Percentiles rank a stretch among this genome's conserved stretches.
phyloP scores from a whole-genome alignment of 805 yeast species.

The Zygosaccharomyces gambellarensis region DNA sequence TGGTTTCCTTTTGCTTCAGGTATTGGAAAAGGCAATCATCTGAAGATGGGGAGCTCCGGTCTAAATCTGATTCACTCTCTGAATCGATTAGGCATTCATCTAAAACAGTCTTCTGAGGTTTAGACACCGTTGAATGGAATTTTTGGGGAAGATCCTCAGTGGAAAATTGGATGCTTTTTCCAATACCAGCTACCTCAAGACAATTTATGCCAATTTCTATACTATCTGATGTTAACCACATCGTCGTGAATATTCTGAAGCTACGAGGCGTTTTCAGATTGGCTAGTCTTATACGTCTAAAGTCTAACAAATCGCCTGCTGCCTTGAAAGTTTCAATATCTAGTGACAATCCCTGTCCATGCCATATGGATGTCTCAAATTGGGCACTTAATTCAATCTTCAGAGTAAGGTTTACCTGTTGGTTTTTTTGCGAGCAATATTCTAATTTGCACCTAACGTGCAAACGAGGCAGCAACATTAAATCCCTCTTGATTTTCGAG shows the following conservation, averaged over 20 bases:
- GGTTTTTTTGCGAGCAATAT: constrained; percentile 8
- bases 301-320: constrained; percentile 41
- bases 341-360: constrained; percentile 31
- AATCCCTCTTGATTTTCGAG: constrained; percentile 34
- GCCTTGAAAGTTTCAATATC: constrained; percentile 31
- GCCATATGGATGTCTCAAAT: constrained; percentile 30
- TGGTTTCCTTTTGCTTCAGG: constrained; percentile 5
- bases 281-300: constrained; percentile 36
- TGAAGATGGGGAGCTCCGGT: constrained; percentile 15
- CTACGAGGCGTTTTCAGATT: constrained; percentile 26
- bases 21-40: constrained; percentile 32
- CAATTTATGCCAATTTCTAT: constrained; percentile 34
- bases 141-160: constrained; percentile 8
- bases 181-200: constrained; percentile 39
- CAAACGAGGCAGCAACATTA: constrained; percentile 38
- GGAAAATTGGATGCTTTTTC: constrained; percentile 9
- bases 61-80: constrained; percentile 11
- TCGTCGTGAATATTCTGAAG: constrained; percentile 26
- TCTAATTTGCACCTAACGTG: constrained; percentile 20
- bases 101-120: neutral
- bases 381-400: constrained; percentile 22
- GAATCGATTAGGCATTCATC: constrained; percentile 8
- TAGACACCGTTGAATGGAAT: neutral
- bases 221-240: constrained; percentile 18
- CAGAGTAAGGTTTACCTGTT: constrained; percentile 14